Base-by-base conservation (phyloP, 805 yeast genomes). In the Groenewaldozyma tartarivorans region DNA sequence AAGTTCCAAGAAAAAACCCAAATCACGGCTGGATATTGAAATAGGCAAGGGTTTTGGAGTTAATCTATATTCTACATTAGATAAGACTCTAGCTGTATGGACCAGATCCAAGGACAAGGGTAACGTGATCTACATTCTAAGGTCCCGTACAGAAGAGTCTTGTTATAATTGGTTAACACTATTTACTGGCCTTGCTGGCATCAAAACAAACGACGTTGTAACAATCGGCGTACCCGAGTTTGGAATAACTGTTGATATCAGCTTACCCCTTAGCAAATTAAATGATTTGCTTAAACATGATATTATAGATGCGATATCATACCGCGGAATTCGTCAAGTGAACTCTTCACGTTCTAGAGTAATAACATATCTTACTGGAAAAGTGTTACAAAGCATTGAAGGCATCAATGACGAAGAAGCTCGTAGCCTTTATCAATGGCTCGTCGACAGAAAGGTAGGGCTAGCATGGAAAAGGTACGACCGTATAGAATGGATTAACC, bases 391-490 rank as follows among this genome's bases (percentile, higher is more conserved):
- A 1, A 62, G 64, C 29, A 48, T 74, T 26, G 42, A 42, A 22
- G 35, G 43, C 20, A 49, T 52, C 13, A 51, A 22, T 35, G 44
- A 41, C 7, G 42, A 47, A 29, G 38, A 33, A 20, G 36, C 39
- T 4, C 18, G 32, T 1, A 22, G 52, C 2, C 47, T 44, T 3
- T 33, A 40, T 2, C 33, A 53, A 27, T 42, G 48, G 46, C 17
- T 33, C 22, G 40, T 41, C n/a, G 26, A 35, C 30, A 5, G 30
- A 7, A 52, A 55, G 46, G 66, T 55, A 54, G 82, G 81, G 43
- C 68, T 71, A 54, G 79, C 72, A 49, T 78, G 79, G 68, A 75
- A 76, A 44, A 64, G 73, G 40, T 83, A 79, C 55, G 95, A 87
- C 57, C 63, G 88, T 34, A 54, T 87, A 5, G 92, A 85, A 49